Evolutionary conservation across 1,284 basidiomycete genomes (phyloP).

Genomic region (Coriolopsis trogii): DNA sequence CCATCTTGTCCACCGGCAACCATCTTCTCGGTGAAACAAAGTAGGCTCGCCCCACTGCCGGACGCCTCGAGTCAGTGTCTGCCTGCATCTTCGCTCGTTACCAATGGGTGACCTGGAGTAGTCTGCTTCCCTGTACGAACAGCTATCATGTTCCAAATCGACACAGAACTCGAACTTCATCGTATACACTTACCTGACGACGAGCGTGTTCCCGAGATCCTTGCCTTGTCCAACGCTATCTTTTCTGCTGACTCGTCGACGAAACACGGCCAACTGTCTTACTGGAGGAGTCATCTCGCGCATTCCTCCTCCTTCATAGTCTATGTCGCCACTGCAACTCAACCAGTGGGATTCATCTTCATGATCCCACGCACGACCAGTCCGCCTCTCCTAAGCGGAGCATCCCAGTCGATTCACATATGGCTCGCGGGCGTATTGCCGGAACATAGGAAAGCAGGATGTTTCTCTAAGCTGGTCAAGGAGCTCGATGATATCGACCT

Average conservation of each 20-base stretch:
- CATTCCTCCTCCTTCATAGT: slow-evolving; percentile 24
- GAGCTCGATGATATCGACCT: slow-evolving; percentile 9
- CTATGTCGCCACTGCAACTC: slow-evolving; percentile 19
- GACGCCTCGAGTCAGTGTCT: too few species aligned
- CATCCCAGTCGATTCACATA: slow-evolving; percentile 24
- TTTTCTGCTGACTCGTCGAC: slow-evolving; percentile 24
- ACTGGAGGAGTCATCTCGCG: slow-evolving; percentile 28
- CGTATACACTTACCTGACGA: slow-evolving; percentile 3
- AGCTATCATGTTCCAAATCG: too few species aligned
- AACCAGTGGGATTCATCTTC: slow-evolving; percentile 30
- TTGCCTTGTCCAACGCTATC: slow-evolving; percentile 28
- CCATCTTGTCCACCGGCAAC: too few species aligned
- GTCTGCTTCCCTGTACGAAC: too few species aligned
- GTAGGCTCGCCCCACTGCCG: too few species aligned
- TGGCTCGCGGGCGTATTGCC: slow-evolving; percentile 33
- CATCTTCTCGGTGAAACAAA: too few species aligned
- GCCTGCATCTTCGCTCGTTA: too few species aligned
- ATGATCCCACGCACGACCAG: slow-evolving; percentile 24
- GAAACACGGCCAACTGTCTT: slow-evolving; percentile 28
- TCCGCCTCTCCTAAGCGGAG: slow-evolving; percentile 22
- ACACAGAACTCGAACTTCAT: slow-evolving; percentile 1
- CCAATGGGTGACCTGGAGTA: too few species aligned
- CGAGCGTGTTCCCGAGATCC: slow-evolving; percentile 13
- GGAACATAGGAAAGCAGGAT: slow-evolving; percentile 25
- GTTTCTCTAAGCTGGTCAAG: slow-evolving; percentile 27